phyloP scores from a whole-genome alignment of 2,329 filamentous ascomycete genomes.

The Ceratocystis cacaofunesta region DNA sequence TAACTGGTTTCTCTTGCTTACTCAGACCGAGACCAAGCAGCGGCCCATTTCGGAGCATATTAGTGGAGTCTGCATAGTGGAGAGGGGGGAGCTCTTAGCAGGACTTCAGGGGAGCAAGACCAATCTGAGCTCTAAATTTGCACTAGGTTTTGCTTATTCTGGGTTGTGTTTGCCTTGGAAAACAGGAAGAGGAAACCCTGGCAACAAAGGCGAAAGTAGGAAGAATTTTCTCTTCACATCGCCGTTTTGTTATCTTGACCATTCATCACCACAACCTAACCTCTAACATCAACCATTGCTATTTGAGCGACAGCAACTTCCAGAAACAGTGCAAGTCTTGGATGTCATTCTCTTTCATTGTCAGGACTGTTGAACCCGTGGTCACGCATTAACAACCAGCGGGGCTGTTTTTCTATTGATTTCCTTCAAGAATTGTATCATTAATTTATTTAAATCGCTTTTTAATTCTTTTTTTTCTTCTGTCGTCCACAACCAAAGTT shows the following conservation, averaged over 20 bases:
- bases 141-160: neutral
- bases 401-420: neutral
- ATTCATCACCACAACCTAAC: neutral
- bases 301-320: too few species aligned
- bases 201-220: neutral
- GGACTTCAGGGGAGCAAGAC: neutral
- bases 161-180: neutral
- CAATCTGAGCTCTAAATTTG: too few species aligned
- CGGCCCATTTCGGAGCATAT: neutral
- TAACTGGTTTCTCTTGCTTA: neutral
- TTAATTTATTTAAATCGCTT: neutral
- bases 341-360: neutral
- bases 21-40: neutral
- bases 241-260: neutral
- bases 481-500: neutral
- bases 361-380: neutral
- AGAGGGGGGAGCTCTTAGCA: neutral
- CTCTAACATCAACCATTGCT: too few species aligned
- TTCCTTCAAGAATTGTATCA: neutral
- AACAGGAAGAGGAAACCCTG: conserved; percentile 4
- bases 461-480: neutral
- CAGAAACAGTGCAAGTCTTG: too few species aligned
- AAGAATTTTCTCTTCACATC: conserved; percentile 2
- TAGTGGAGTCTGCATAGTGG: neutral
- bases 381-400: neutral